These are phyloP conservation scores for Suillus placidus DNA, from an alignment of 768 basidiomycete genomes.

Conservation along the genomic window DNA sequence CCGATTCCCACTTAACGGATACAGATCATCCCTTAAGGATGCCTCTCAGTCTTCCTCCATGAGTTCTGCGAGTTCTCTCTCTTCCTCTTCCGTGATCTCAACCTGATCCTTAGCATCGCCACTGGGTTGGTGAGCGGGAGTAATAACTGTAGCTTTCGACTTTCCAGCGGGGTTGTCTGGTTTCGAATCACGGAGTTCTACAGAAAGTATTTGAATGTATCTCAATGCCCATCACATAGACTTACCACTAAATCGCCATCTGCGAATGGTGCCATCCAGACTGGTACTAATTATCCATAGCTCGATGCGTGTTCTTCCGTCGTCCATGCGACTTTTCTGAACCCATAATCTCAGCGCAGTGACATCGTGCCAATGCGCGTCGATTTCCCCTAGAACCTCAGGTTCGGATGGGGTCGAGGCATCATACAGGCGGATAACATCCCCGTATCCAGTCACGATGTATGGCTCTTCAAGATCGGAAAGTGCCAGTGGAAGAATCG, in stretches of 20 bases:
- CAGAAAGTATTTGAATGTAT: slow-evolving; percentile 2
- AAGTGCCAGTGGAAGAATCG: slow-evolving; percentile 68
- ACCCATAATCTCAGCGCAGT: slow-evolving; percentile 76
- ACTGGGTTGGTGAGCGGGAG: slow-evolving; percentile 32
- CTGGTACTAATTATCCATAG: slow-evolving; percentile 84
- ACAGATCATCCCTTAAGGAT: background rate
- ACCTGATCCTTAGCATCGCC: slow-evolving; percentile 33
- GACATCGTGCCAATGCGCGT: slow-evolving; percentile 92
- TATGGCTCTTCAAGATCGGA: slow-evolving; percentile 72
- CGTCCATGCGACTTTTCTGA: slow-evolving; percentile 47
- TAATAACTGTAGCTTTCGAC: slow-evolving; percentile 20
- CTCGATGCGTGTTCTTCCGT: slow-evolving; percentile 55
- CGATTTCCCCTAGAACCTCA: slow-evolving; percentile 70
- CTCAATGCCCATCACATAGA: background rate
- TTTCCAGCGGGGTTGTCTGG: slow-evolving; percentile 23
- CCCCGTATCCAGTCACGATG: slow-evolving; percentile 81
- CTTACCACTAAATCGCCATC: slow-evolving; percentile 76
- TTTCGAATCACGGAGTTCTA: slow-evolving; percentile 33
- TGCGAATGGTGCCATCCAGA: slow-evolving; percentile 84
- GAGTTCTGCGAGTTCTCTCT: slow-evolving; percentile 83
- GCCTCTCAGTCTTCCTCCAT: slow-evolving; percentile 43
- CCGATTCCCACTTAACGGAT: slow-evolving; percentile 13
- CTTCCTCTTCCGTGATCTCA: slow-evolving; percentile 84
- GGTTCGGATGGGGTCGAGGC: slow-evolving; percentile 67
- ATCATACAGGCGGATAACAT: slow-evolving; percentile 81